A percentile compares a stretch with the other conserved stretches of the same genome.
These are phyloP conservation scores for Pseudonitzschia delicatissima DNA, from an alignment of 108 stramenopile genomes.

Conservation along the genomic window DNA sequence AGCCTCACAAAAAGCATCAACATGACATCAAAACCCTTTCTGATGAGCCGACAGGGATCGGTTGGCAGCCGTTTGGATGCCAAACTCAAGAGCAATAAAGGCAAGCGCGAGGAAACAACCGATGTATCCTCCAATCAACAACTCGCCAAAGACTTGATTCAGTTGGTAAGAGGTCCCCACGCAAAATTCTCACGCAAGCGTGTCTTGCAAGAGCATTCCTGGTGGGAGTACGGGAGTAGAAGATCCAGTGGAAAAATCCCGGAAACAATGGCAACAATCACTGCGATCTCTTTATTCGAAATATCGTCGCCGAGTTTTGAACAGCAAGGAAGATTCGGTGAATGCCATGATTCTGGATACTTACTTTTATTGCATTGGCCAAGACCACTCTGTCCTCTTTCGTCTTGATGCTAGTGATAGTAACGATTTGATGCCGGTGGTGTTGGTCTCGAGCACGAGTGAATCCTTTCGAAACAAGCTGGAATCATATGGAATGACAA, in stretches of 20 bases:
- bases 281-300: constrained; percentile 26
- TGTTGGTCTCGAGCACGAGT: constrained; percentile 15
- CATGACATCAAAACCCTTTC: not conserved
- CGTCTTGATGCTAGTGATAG: constrained; percentile 4
- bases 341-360: constrained; percentile 10
- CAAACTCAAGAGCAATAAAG: not conserved
- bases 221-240: not conserved
- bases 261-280: constrained; percentile 26
- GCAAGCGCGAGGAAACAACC: not conserved
- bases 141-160: constrained; percentile 1
- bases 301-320: constrained; percentile 2
- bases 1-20: not conserved
- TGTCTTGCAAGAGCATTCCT: not conserved
- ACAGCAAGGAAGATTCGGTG: not conserved
- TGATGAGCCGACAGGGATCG: constrained; percentile 3
- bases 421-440: constrained; percentile 13
- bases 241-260: not conserved
- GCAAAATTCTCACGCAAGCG: constrained; percentile 6
- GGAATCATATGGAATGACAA: not conserved
- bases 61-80: not conserved
- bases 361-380: constrained; percentile 25
- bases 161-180: constrained; percentile 2
- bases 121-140: not conserved
- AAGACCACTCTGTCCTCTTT: constrained; percentile 33
- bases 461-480: constrained; percentile 7